Evolutionary conservation across 208 protist species (phyloP).

Genomic region (Leptomonas seymouri): DNA sequence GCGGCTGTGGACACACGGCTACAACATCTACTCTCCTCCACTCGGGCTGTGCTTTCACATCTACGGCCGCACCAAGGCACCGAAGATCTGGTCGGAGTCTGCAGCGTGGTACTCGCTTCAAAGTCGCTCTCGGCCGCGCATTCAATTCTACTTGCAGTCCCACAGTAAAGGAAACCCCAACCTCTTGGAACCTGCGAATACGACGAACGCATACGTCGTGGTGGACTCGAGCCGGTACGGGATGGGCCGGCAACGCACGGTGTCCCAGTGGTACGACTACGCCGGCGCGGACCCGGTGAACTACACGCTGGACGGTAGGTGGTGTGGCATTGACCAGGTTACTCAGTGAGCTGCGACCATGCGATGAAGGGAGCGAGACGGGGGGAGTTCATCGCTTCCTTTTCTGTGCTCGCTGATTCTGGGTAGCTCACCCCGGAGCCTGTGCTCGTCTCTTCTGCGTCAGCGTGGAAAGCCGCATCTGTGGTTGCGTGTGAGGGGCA

Average conservation of each 20-base stretch:
- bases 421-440: no score
- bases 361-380: no score
- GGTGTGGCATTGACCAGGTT: conserved; percentile 40
- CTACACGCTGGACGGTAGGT: conserved; percentile 49
- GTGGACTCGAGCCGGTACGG: conserved; percentile 80
- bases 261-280: conserved; percentile 77
- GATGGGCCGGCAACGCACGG: conserved; percentile 54
- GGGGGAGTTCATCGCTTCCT: no score
- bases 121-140: conserved; percentile 31
- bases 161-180: conserved; percentile 5
- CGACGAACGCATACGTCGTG: conserved; percentile 34
- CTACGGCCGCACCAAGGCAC: conserved; percentile 57
- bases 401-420: no score
- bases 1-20: conserved; percentile 92
- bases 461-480: no score
- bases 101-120: conserved; percentile 37
- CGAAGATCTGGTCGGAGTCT: conserved; percentile 58
- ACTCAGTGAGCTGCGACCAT: background rate
- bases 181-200: conserved; percentile 36
- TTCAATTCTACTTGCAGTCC: conserved; percentile 62
- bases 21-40: conserved; percentile 85
- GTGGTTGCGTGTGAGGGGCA: no score
- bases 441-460: no score
- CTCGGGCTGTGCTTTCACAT: conserved; percentile 82
- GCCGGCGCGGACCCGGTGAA: conserved; percentile 62